Evolutionary conservation across 2,329 filamentous ascomycete genomes (phyloP).

Genomic region (Pezizomycotina sp.): DNA sequence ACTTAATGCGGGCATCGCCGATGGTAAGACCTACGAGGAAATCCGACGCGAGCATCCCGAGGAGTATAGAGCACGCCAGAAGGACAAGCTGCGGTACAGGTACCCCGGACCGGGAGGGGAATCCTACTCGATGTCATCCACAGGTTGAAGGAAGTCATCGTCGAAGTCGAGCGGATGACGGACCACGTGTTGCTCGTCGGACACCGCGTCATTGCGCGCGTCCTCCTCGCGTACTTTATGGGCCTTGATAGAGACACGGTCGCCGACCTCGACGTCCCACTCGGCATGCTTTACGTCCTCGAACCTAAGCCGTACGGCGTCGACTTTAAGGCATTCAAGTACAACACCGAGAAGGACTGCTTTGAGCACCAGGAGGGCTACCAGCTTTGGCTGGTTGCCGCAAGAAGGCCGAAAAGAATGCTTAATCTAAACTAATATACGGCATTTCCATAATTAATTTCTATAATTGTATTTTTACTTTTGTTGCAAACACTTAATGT

Average conservation of each 20-base stretch:
- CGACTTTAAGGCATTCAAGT: conserved; percentile 88
- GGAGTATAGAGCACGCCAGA: conserved; percentile 63
- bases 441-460: background rate
- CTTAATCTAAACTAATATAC: conserved; percentile 6
- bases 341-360: conserved; percentile 59
- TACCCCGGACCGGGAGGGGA: conserved; percentile 93
- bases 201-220: conserved; percentile 79
- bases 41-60: conserved; percentile 64
- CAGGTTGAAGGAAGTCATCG: conserved; percentile 82
- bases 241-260: conserved; percentile 81
- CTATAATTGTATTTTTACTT: background rate
- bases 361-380: conserved; percentile 75
- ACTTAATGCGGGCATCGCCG: conserved; percentile 79
- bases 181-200: conserved; percentile 87
- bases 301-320: conserved; percentile 87
- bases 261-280: conserved; percentile 79
- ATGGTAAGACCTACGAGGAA: conserved; percentile 86
- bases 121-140: conserved; percentile 96
- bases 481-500: too few relatives aligned
- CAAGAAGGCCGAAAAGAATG: conserved; percentile 14
- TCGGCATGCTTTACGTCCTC: conserved; percentile 86
- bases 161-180: conserved; percentile 91
- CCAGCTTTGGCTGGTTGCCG: conserved; percentile 12
- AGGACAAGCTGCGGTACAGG: conserved; percentile 86
- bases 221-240: conserved; percentile 92